Percentiles rank a stretch among this genome's conserved stretches.
Conservation (phyloP, 1,139 yeast species). For the Debaryomyces subglobosus region DNA sequence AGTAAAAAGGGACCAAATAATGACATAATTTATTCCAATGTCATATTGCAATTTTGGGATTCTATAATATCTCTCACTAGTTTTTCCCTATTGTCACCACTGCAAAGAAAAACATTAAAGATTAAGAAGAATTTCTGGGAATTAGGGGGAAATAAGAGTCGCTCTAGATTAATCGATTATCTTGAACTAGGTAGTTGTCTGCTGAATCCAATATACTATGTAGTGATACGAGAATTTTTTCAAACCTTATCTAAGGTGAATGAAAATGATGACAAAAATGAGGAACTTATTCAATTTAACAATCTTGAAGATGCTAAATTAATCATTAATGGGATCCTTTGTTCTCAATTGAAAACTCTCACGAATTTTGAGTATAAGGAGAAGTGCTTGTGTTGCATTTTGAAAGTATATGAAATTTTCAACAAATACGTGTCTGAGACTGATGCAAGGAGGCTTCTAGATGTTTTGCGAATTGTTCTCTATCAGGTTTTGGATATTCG, state of each 20-base stretch:
- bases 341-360: slow-evolving; percentile 21
- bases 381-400: slow-evolving; percentile 24
- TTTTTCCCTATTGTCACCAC: slow-evolving; percentile 20
- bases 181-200: slow-evolving; percentile 55
- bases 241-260: slow-evolving; percentile 17
- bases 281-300: slow-evolving; percentile 22
- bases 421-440: slow-evolving; percentile 4
- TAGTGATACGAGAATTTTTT: slow-evolving; percentile 26
- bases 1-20: slow-evolving; percentile 24
- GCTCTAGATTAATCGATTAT: slow-evolving; percentile 45
- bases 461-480: slow-evolving; percentile 9
- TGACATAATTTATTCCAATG: slow-evolving; percentile 43
- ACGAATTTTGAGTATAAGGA: slow-evolving; percentile 23
- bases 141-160: slow-evolving; percentile 46
- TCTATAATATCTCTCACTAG: slow-evolving; percentile 46
- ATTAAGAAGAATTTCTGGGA: slow-evolving; percentile 56
- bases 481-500: slow-evolving; percentile 16
- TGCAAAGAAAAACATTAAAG: slow-evolving; percentile 23
- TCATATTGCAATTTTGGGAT: slow-evolving; percentile 53
- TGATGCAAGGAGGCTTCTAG: not conserved
- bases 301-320: slow-evolving; percentile 21
- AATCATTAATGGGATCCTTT: slow-evolving; percentile 20
- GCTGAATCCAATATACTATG: slow-evolving; percentile 54
- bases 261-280: slow-evolving; percentile 15
- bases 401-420: slow-evolving; percentile 18